Evolutionary conservation across 2,329 filamentous ascomycete species (phyloP).

Genomic region (Fusarium austroafricanum): DNA sequence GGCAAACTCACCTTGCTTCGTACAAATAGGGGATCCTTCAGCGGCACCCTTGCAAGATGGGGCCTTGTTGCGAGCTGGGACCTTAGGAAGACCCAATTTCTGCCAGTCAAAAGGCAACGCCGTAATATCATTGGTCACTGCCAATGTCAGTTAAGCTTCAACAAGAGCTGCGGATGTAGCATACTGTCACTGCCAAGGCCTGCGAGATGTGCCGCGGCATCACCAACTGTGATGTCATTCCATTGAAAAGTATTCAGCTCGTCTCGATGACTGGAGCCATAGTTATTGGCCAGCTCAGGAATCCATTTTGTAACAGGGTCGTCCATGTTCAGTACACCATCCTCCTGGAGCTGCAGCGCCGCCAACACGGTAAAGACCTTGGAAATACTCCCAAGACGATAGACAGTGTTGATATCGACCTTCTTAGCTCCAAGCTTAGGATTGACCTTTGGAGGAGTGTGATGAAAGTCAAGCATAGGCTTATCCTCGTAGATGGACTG

Average conservation of each 20-base stretch:
- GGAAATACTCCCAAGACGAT: conserved; percentile 17
- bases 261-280: not conserved
- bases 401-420: not conserved
- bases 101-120: not conserved
- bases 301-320: conserved; percentile 9
- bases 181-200: conserved; percentile 6
- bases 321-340: not conserved
- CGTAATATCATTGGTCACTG: conserved; percentile 4
- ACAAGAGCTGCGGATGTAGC: not conserved
- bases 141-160: not conserved
- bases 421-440: not conserved
- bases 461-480: conserved; percentile 1
- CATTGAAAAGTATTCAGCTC: not conserved
- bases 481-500: conserved; percentile 7
- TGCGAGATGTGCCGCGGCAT: not conserved
- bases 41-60: not conserved
- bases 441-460: not conserved
- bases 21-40: not conserved
- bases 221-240: not conserved
- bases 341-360: not conserved
- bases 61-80: fast-evolving
- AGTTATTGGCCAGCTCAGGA: not conserved
- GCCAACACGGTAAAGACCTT: not conserved
- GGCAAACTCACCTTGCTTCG: not conserved
- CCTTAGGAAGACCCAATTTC: not conserved